Evolutionary conservation across 192 early-diverging fungal genomes (phyloP), one percentile per base, ranked within the genome.

Genomic region (Gonapodya prolifera): DNA sequence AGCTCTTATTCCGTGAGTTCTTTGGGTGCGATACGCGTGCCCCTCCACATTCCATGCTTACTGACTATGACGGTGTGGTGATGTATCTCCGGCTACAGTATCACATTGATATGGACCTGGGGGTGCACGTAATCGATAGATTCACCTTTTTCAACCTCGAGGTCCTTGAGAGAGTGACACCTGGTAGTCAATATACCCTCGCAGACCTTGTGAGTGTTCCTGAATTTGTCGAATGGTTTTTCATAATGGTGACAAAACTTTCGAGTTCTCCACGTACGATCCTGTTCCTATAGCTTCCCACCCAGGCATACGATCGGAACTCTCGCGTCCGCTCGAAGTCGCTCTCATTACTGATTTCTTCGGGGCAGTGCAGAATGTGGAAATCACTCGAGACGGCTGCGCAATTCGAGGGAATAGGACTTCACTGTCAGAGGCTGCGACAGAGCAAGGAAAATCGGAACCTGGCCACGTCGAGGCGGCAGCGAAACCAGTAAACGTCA

Each of bases 71-170:
- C 75, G 1, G 35, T 29, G 35, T 45, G 30, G 33, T 2, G 29
- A 2, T 74, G 2, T 28, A 34, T 33, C 79, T 77, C 82, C 78
- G 83, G 81, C 70, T 78, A 82, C 79, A 90, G 85, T 92, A 96
- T 81, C 93, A 94, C 77, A 84, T 87, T 35, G 98, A 99, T 84
- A 83, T 83, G 30, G 98, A 99, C 61, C 90, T 99, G 77, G 98
- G 98, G 8, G 96, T 97, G 0, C 93, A 95, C 29, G 96, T 99
- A 1, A 96, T 99, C 82, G 98, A 99, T 82, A 91, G 98, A 34
- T 99, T 92, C 80, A 99, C 98, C 0, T 98, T 97, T 80, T 96
- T 94, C 79, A 95, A 96, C 78, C 80, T 99, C 73, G 94, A 97
- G 79, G 94, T 93, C 8, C 89, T 99, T 35, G 98, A 96, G 82